Evolutionary conservation across 2,329 filamentous ascomycete genomes (phyloP).

Genomic region (Canariomyces notabilis): DNA sequence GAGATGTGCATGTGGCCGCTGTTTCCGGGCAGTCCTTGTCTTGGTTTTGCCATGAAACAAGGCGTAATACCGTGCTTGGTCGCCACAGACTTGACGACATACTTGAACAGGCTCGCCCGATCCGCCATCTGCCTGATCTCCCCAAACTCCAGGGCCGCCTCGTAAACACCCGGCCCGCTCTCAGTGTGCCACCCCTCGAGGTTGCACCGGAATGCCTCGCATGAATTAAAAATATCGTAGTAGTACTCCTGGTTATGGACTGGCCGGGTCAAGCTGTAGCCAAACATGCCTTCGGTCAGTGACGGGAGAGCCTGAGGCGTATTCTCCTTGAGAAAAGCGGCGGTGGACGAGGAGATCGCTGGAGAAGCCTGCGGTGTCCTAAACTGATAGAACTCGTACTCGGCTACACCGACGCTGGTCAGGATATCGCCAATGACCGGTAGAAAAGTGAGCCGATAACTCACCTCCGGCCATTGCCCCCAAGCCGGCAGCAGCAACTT

Average conservation of each 20-base stretch:
- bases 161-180: constrained; percentile 88
- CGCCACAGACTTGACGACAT: constrained; percentile 83
- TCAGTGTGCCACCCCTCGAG: constrained; percentile 97
- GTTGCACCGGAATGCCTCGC: constrained; percentile 69
- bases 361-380: constrained; percentile 54
- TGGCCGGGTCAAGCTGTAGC: constrained; percentile 82
- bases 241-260: constrained; percentile 91
- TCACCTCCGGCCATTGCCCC: constrained; percentile 85
- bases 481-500: constrained; percentile 63
- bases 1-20: constrained; percentile 95
- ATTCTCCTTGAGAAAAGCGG: constrained; percentile 68
- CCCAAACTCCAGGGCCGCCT: constrained; percentile 88
- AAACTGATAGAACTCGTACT: constrained; percentile 96
- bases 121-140: constrained; percentile 89
- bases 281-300: constrained; percentile 92
- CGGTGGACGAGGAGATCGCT: constrained; percentile 60
- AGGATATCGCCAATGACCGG: neutral
- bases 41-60: constrained; percentile 98
- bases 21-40: constrained; percentile 85
- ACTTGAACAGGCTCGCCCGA: constrained; percentile 88
- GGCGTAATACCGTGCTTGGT: constrained; percentile 87
- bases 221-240: constrained; percentile 80
- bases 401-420: constrained; percentile 49
- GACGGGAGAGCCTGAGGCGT: constrained; percentile 68
- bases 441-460: constrained; percentile 27